phyloP scores from a whole-genome alignment of 495 filamentous ascomycete genomes.

The Penicillium parvum region DNA sequence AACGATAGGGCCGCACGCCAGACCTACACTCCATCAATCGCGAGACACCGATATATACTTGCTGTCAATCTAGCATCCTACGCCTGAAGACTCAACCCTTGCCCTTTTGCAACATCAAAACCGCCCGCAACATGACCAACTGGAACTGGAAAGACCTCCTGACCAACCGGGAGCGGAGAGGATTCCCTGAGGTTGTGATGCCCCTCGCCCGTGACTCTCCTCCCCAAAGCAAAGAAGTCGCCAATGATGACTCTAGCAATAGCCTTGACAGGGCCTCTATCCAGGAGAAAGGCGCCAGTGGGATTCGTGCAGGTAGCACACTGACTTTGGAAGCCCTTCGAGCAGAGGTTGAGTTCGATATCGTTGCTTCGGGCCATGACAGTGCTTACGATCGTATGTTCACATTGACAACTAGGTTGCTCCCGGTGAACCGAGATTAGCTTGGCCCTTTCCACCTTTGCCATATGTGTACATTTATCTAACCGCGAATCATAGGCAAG shows the following conservation, averaged over 20 bases:
- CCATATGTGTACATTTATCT: not conserved
- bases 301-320: conserved; percentile 23
- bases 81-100: conserved; percentile 7
- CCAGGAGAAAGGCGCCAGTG: conserved; percentile 31
- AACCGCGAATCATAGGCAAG: conserved; percentile 19
- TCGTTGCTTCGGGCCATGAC: conserved; percentile 43
- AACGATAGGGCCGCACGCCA: conserved; percentile 3
- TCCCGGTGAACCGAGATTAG: not conserved
- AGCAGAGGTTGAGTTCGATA: conserved; percentile 45
- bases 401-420: not conserved
- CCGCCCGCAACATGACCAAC: not conserved
- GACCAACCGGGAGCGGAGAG: conserved; percentile 36
- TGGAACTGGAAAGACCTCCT: conserved; percentile 37
- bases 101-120: conserved; percentile 6
- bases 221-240: conserved; percentile 9
- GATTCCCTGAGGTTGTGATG: conserved; percentile 44
- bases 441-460: not conserved
- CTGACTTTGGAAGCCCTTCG: conserved; percentile 46
- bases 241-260: conserved; percentile 13
- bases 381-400: conserved; percentile 53
- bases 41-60: not conserved
- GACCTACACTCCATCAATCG: not conserved
- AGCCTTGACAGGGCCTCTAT: conserved; percentile 29
- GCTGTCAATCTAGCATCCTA: conserved; percentile 5
- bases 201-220: conserved; percentile 34